phyloP scores from a whole-genome alignment of 495 filamentous ascomycete species.

The Talaromyces borbonicus region DNA sequence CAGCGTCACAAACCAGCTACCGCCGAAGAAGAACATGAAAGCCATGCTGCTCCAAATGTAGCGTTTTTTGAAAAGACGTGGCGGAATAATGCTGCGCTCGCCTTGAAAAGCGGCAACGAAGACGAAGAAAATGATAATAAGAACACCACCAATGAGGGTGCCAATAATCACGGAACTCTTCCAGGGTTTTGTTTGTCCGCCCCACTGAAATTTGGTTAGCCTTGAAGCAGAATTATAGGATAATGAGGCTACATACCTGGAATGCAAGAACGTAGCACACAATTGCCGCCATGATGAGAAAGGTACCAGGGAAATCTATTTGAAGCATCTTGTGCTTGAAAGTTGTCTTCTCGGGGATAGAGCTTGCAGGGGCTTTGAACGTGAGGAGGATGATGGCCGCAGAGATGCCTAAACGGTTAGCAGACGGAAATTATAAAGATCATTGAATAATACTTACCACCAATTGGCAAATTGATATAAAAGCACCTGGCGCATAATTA shows the following conservation, averaged over 20 bases:
- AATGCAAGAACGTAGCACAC: slow-evolving; percentile 30
- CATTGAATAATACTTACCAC: slow-evolving; percentile 41
- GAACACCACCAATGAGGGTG: slow-evolving; percentile 22
- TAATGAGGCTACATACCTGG: slow-evolving; percentile 1
- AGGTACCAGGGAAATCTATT: slow-evolving; percentile 23
- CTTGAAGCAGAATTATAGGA: background rate
- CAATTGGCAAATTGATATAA: slow-evolving; percentile 51
- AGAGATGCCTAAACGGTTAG: background rate
- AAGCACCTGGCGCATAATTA: slow-evolving; percentile 13
- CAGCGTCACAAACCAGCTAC: slow-evolving; percentile 40
- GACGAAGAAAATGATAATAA: slow-evolving; percentile 17
- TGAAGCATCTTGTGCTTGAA: slow-evolving; percentile 19
- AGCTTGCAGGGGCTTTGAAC: slow-evolving; percentile 16
- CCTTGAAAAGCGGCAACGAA: slow-evolving; percentile 5
- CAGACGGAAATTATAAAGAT: background rate
- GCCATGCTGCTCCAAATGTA: slow-evolving; percentile 38
- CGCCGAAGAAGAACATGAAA: slow-evolving; percentile 42
- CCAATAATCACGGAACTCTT: slow-evolving; percentile 22
- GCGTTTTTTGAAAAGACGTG: slow-evolving; percentile 32
- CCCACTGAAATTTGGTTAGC: slow-evolving; percentile 17
- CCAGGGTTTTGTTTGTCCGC: slow-evolving; percentile 29
- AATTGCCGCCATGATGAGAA: slow-evolving; percentile 25
- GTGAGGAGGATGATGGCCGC: slow-evolving; percentile 40
- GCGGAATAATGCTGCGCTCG: slow-evolving; percentile 18
- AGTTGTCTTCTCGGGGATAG: slow-evolving; percentile 13